Evolutionary conservation across 352 stramenopile genomes (phyloP).

Genomic region (Globisporangium takayamanum): DNA sequence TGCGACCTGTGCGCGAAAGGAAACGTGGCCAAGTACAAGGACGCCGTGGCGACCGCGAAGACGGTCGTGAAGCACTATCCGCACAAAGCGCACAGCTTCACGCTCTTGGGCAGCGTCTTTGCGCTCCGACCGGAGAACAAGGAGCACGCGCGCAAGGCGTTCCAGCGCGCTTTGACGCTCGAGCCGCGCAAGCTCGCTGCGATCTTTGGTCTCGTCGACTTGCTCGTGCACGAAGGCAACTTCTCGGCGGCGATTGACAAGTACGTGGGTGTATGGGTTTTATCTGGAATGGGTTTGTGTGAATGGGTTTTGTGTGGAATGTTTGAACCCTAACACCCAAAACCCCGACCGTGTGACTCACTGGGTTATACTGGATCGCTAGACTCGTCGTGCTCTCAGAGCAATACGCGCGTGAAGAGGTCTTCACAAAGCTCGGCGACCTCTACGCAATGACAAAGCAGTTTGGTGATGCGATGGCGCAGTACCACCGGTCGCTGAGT

Average conservation of each 20-base stretch:
- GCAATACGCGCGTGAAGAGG: conserved; percentile 44
- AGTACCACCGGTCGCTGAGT: conserved; percentile 61
- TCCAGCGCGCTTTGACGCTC: conserved; percentile 52
- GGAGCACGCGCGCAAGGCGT: conserved; percentile 49
- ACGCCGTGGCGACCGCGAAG: conserved; percentile 61
- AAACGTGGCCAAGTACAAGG: conserved; percentile 60
- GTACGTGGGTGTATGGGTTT: conserved; percentile 19
- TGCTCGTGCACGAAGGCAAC: conserved; percentile 56
- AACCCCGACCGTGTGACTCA: not conserved
- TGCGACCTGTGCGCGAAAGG: conserved; percentile 57
- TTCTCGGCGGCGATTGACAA: conserved; percentile 47
- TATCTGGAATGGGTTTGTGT: too few species aligned
- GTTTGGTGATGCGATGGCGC: conserved; percentile 54
- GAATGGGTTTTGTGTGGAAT: conserved; percentile 3
- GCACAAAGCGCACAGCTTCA: conserved; percentile 58
- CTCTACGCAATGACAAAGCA: conserved; percentile 68
- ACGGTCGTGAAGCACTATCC: conserved; percentile 66
- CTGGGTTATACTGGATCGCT: not conserved
- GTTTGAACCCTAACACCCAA: too few species aligned
- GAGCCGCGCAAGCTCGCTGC: conserved; percentile 55
- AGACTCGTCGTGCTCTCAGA: conserved; percentile 43
- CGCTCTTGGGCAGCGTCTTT: conserved; percentile 70
- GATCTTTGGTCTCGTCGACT: conserved; percentile 62
- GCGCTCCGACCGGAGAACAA: conserved; percentile 53
- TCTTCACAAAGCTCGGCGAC: conserved; percentile 73